phyloP scores from a whole-genome alignment of 139 green algal genomes.

The Chlorella sp. region DNA sequence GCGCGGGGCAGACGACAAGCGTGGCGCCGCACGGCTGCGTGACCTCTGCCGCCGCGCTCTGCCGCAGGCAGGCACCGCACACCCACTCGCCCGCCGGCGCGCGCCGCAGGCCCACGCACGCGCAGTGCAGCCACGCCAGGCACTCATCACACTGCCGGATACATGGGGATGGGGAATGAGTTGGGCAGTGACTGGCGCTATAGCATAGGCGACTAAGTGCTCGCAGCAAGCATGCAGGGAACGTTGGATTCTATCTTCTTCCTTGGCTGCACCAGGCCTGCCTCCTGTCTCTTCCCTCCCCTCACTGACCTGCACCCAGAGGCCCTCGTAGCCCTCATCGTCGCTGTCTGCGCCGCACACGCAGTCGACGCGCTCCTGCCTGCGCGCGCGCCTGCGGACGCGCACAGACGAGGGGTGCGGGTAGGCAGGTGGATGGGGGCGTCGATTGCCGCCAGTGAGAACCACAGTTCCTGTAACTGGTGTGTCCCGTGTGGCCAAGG shows the following conservation, averaged over 20 bases:
- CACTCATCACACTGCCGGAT: constrained; percentile 72
- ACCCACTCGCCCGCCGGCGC: constrained; percentile 29
- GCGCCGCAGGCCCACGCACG: constrained; percentile 55
- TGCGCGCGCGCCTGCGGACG: not conserved
- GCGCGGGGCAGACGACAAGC: constrained; percentile 86
- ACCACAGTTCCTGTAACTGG: no score
- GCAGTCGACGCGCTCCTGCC: constrained; percentile 45
- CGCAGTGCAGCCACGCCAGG: constrained; percentile 68
- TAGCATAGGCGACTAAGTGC: no score
- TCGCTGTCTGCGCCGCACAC: constrained; percentile 32
- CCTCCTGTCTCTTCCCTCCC: no score
- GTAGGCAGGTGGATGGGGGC: no score
- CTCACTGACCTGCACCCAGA: not conserved
- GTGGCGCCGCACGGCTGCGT: constrained; percentile 66
- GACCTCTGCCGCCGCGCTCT: constrained; percentile 39
- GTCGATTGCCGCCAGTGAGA: no score
- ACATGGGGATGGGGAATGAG: no score
- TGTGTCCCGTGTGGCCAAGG: no score
- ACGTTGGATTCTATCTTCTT: no score
- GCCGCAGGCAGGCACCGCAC: constrained; percentile 58
- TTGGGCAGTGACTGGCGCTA: no score
- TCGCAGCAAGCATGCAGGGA: no score
- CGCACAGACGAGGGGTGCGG: no score
- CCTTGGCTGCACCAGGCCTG: no score
- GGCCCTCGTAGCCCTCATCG: constrained; percentile 25